Evolutionary conservation across 73 alveolate species (phyloP).

Genomic region (Blepharisma stoltei): DNA sequence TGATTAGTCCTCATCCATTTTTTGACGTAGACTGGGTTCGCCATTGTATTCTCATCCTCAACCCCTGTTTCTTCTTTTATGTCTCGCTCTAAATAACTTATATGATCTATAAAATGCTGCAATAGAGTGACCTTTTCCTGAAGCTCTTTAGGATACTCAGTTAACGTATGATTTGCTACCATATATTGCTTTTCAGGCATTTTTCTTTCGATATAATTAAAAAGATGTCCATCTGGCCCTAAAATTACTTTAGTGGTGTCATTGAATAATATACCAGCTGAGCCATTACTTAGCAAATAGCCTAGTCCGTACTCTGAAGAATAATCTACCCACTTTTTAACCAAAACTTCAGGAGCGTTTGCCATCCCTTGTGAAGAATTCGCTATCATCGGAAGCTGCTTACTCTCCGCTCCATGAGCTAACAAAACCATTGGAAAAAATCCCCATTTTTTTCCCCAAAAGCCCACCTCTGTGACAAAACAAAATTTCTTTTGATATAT

Average conservation of each 20-base stretch:
- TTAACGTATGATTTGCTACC: conserved; percentile 44
- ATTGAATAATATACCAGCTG: conserved; percentile 46
- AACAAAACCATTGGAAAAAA: too few species aligned
- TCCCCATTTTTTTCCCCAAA: too few species aligned
- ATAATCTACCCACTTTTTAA: conserved; percentile 51
- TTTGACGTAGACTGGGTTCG: conserved; percentile 56
- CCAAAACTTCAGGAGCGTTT: background rate
- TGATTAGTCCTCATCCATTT: conserved; percentile 85
- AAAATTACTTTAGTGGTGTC: conserved; percentile 49
- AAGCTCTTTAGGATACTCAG: conserved; percentile 83
- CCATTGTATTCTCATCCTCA: conserved; percentile 31
- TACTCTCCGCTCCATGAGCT: too few species aligned
- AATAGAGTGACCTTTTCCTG: conserved; percentile 88
- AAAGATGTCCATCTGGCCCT: conserved; percentile 18
- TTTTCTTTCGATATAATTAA: conserved; percentile 53
- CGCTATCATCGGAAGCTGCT: too few species aligned
- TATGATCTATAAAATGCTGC: conserved; percentile 82
- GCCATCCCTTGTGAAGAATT: too few species aligned
- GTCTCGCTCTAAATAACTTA: conserved; percentile 68
- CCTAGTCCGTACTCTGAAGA: conserved; percentile 55
- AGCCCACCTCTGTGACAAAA: too few species aligned
- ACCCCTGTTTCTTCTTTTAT: conserved; percentile 37
- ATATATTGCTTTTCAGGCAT: conserved; percentile 60
- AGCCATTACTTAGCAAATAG: conserved; percentile 37
- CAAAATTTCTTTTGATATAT: too few species aligned